phyloP scores from a whole-genome alignment of 1,139 yeast genomes.

The Kodamaea suecica region DNA sequence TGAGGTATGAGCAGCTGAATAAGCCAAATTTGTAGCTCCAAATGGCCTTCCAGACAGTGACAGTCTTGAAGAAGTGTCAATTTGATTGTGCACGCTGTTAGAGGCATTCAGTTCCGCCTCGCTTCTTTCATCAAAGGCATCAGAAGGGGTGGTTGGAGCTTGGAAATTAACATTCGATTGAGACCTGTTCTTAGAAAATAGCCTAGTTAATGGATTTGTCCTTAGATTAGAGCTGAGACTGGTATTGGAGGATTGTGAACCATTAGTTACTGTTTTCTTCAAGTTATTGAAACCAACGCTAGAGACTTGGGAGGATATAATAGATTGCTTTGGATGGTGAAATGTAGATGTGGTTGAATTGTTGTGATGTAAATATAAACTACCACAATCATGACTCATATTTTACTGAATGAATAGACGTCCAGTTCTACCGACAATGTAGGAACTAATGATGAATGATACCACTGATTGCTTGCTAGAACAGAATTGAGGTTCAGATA shows the following conservation, averaged over 20 bases:
- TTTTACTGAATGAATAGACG: too few species aligned
- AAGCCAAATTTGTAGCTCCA: neutral
- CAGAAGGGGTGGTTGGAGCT: conserved; percentile 9
- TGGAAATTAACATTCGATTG: conserved; percentile 16
- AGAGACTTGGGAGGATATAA: conserved; percentile 27
- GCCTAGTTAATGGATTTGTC: conserved; percentile 28
- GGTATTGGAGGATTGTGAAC: conserved; percentile 26
- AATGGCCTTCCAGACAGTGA: conserved; percentile 3
- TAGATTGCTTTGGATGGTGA: neutral
- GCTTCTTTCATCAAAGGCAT: conserved; percentile 9
- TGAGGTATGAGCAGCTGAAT: too few species aligned
- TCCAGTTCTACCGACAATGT: too few species aligned
- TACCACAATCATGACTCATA: neutral
- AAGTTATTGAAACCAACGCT: conserved; percentile 42
- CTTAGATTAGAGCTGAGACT: conserved; percentile 23
- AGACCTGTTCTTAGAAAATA: conserved; percentile 37
- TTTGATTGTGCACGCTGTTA: conserved; percentile 1
- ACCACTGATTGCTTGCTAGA: too few species aligned
- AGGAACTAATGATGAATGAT: too few species aligned
- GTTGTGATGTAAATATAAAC: neutral
- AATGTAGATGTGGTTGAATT: neutral
- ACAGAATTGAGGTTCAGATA: too few species aligned
- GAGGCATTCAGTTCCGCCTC: conserved; percentile 11
- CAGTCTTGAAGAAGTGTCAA: conserved; percentile 7
- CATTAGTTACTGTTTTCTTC: conserved; percentile 34